Evolutionary conservation across 345 rosid genomes (phyloP).

Genomic region (Citrus glauca): DNA sequence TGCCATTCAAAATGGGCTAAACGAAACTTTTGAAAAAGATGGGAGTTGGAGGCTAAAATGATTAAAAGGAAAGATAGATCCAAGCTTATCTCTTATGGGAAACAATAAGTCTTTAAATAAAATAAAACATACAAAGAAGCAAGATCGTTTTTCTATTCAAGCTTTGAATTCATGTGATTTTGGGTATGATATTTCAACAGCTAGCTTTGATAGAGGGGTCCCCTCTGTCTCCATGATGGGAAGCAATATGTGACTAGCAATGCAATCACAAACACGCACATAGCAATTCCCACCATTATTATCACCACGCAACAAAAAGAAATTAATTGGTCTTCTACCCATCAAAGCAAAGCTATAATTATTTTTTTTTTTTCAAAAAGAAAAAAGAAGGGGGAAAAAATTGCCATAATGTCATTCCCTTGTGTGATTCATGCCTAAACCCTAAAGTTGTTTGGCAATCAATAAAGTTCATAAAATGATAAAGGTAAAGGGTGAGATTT

Average conservation of each 20-base stretch:
- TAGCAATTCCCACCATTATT: slow-evolving; percentile 19
- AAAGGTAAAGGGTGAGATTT: not conserved
- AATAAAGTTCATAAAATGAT: slow-evolving; percentile 15
- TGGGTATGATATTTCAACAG: slow-evolving; percentile 31
- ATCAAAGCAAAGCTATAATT: slow-evolving; percentile 19
- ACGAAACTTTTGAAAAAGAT: slow-evolving; percentile 28
- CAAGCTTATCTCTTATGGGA: slow-evolving; percentile 32
- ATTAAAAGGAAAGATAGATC: slow-evolving; percentile 16
- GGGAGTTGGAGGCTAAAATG: slow-evolving; percentile 16
- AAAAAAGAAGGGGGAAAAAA: not conserved
- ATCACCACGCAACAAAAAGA: slow-evolving; percentile 15
- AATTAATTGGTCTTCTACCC: slow-evolving; percentile 28
- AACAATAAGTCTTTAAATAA: not conserved
- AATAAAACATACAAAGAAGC: not conserved
- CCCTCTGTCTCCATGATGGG: slow-evolving; percentile 42
- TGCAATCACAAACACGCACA: slow-evolving; percentile 44
- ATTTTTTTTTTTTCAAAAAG: not conserved
- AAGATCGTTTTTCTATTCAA: slow-evolving; percentile 16
- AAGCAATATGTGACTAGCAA: slow-evolving; percentile 36
- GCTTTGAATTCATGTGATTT: slow-evolving; percentile 26
- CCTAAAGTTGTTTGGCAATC: slow-evolving; percentile 16
- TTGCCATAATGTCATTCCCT: not conserved
- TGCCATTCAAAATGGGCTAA: slow-evolving; percentile 5
- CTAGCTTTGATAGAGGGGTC: slow-evolving; percentile 34
- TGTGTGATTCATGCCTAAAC: slow-evolving; percentile 13